These are phyloP conservation scores for Pythium aristosporum DNA, from an alignment of 352 stramenopile species.

Conservation along the genomic window DNA sequence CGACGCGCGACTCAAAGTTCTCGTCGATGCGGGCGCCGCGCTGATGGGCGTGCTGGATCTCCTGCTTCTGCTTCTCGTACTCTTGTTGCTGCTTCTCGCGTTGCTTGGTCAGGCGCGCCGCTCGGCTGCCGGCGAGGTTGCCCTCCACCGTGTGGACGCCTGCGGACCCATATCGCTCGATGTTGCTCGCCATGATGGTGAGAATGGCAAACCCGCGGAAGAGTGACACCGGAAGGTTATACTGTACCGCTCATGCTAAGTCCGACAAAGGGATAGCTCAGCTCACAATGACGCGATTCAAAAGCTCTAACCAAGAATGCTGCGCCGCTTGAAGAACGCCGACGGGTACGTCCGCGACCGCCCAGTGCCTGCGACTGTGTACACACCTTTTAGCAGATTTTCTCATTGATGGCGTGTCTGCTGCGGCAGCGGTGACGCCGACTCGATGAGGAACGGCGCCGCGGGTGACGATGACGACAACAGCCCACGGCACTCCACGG, in stretches of 20 bases:
- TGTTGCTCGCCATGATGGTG: constrained; percentile 51
- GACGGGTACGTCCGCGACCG: constrained; percentile 38
- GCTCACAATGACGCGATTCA: not conserved
- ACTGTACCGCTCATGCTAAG: constrained; percentile 25
- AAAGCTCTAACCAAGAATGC: constrained; percentile 34
- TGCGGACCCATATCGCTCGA: constrained; percentile 79
- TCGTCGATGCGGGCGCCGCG: constrained; percentile 87
- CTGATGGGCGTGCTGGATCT: constrained; percentile 84
- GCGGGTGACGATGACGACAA: constrained; percentile 12
- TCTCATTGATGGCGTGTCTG: not conserved
- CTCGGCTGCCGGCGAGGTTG: constrained; percentile 91
- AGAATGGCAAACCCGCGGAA: constrained; percentile 5
- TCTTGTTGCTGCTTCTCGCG: constrained; percentile 92
- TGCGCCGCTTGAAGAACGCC: constrained; percentile 65
- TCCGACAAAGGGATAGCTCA: constrained; percentile 22
- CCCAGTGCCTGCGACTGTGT: not conserved
- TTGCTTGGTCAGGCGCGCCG: constrained; percentile 90
- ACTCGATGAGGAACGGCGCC: constrained; percentile 12
- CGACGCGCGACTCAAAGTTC: constrained; percentile 88
- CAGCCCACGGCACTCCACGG: constrained; percentile 22
- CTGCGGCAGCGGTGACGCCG: constrained; percentile 6
- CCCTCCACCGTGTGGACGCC: constrained; percentile 97
- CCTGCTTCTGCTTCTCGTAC: constrained; percentile 92
- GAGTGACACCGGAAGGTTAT: constrained; percentile 9
- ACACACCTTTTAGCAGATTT: not conserved